Base-by-base conservation (phyloP, 345 rosid genomes). In the Hibiscus trionum region DNA sequence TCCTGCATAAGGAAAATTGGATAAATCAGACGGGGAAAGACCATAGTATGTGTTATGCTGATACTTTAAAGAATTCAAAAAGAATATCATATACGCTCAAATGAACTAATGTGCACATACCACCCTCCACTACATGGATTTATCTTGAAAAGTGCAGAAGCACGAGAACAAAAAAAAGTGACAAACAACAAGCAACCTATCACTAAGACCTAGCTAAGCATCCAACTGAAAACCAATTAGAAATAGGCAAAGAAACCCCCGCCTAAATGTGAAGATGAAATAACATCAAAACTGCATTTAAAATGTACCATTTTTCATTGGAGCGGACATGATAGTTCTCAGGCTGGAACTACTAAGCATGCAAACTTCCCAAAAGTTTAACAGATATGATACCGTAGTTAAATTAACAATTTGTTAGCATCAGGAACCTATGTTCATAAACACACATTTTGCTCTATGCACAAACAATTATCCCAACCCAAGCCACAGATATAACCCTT, bases 1-100 rank as follows among this genome's bases (percentile, higher is more conserved):
- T 90, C 99, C 98, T 95, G 83, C 76, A 77, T 79, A 39, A 72
- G 75, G 66, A 69, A 26, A 79, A 55, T 39, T 64, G 62, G 60
- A 24, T 35, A 58, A 64, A 44, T 42, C 10, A 44, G 53, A 55
- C 19, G 65, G 61, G 4, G 9, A 16, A 27, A 46, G 17, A 35
- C 17, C 5, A 35, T 0, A 70, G 61, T 37, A 33, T 33, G 4
- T 15, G 15, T 33, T 11, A 63, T 24, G 52, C 55, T 31, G 8
- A 63, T 50, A 52, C 55, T 31, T 61, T 49, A 53, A 21, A 50
- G 14, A 31, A 29, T 17, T 47, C 19, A 26, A 6, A 26, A 11
- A 49, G 24, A 26, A 27, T 11, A 47, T 0, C 12, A 67, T 27
- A 26, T 24, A 53, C 8, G n/a, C 16, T 69, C 27, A 31, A 31